phyloP scores from a whole-genome alignment of 73 alveolate genomes.

The Stentor roeselii region DNA sequence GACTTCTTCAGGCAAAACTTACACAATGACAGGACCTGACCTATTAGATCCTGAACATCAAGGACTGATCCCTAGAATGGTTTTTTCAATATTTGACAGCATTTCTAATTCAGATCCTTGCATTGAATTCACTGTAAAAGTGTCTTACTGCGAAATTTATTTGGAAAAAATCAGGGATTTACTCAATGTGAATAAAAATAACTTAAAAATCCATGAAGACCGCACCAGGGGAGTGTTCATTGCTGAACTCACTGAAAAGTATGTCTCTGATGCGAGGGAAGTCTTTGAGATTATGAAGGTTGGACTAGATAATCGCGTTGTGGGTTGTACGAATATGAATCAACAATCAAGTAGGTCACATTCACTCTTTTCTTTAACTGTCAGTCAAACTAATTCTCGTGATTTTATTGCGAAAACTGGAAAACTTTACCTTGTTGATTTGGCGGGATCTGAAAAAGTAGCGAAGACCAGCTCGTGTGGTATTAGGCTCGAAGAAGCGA shows the following conservation, averaged over 20 bases:
- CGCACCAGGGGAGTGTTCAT: slow-evolving; percentile 89
- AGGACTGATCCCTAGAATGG: slow-evolving; percentile 94
- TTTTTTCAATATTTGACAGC: slow-evolving; percentile 61
- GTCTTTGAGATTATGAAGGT: slow-evolving; percentile 86
- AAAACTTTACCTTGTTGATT: slow-evolving; percentile 87
- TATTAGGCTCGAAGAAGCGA: no score
- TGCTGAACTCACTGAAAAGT: slow-evolving; percentile 85
- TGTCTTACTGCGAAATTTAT: slow-evolving; percentile 82
- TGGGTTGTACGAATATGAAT: slow-evolving; percentile 96
- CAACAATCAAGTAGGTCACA: slow-evolving; percentile 89
- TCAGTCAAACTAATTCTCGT: slow-evolving; percentile 73
- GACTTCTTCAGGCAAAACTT: slow-evolving; percentile 94
- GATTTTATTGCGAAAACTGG: slow-evolving; percentile 86
- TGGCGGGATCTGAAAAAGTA: slow-evolving; percentile 96
- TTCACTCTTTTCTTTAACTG: slow-evolving; percentile 78
- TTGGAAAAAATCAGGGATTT: no score
- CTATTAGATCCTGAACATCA: no score
- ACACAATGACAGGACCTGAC: slow-evolving; percentile 91
- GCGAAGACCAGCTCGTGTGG: no score
- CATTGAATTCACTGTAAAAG: slow-evolving; percentile 72
- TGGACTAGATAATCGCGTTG: slow-evolving; percentile 89
- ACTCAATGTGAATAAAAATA: slow-evolving; percentile 75
- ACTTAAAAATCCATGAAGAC: slow-evolving; percentile 84
- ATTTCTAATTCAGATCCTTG: slow-evolving; percentile 57
- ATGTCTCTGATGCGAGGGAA: slow-evolving; percentile 82